phyloP scores from a whole-genome alignment of 768 basidiomycete species.

The Kwoniella bestiolae region DNA sequence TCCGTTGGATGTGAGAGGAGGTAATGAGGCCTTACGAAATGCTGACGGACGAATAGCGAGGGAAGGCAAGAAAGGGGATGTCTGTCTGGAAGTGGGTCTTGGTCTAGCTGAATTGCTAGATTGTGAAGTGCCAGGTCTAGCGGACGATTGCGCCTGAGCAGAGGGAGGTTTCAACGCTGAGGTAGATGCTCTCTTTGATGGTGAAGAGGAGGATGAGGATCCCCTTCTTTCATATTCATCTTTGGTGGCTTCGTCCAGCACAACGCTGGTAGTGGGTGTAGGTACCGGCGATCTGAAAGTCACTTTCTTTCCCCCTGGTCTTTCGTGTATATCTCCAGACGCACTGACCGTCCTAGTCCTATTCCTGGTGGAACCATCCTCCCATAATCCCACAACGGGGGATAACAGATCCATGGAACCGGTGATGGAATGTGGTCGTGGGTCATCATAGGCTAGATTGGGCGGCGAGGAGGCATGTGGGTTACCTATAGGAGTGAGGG shows the following conservation, averaged over 20 bases:
- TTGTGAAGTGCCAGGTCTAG: constrained; percentile 17
- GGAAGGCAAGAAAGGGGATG: constrained; percentile 25
- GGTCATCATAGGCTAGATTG: neutral
- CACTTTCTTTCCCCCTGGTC: constrained; percentile 43
- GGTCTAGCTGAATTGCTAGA: constrained; percentile 15
- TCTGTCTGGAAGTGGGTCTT: constrained; percentile 22
- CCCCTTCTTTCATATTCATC: constrained; percentile 1
- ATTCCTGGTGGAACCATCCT: neutral
- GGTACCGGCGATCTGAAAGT: constrained; percentile 47
- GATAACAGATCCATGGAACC: constrained; percentile 3
- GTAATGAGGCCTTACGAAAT: constrained; percentile 35
- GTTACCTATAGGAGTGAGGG: neutral
- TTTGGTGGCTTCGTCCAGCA: constrained; percentile 30
- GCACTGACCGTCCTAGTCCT: constrained; percentile 23
- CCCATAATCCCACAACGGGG: constrained; percentile 17
- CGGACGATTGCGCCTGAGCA: neutral
- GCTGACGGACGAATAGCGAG: constrained; percentile 16
- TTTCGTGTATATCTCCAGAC: constrained; percentile 18
- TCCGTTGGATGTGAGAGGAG: constrained; percentile 3
- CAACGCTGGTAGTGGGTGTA: constrained; percentile 39
- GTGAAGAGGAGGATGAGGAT: constrained; percentile 12
- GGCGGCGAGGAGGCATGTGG: constrained; percentile 1
- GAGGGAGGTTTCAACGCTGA: constrained; percentile 11
- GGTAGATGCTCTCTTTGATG: constrained; percentile 16
- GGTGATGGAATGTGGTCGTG: constrained; percentile 14